Evolutionary conservation across 352 stramenopile genomes (phyloP).

Genomic region (Pythium aquatile): DNA sequence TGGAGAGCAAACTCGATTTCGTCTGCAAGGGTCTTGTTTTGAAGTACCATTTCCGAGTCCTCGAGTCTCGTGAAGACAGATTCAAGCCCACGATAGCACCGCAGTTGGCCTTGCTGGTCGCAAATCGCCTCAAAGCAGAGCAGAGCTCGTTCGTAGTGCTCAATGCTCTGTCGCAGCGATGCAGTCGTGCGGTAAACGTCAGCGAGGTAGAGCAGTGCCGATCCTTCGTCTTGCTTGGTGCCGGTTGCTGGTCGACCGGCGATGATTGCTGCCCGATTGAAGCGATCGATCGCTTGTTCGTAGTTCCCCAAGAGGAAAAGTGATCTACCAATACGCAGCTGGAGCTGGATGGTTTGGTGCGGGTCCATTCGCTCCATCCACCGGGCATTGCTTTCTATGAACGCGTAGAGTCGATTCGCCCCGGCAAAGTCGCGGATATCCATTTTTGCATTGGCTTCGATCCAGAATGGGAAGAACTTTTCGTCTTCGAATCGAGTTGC

Average conservation of each 20-base stretch:
- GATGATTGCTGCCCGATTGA: conserved; percentile 45
- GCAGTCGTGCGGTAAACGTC: conserved; percentile 40
- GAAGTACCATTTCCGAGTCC: conserved; percentile 45
- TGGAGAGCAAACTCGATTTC: conserved; percentile 65
- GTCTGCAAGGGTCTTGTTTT: conserved; percentile 51
- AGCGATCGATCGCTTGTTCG: conserved; percentile 50
- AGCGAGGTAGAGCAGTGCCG: conserved; percentile 31
- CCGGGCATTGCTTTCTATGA: conserved; percentile 35
- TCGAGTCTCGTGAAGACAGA: conserved; percentile 43
- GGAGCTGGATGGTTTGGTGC: conserved; percentile 29
- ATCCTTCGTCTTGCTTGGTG: conserved; percentile 36
- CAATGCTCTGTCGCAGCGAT: conserved; percentile 46
- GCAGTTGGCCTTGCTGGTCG: conserved; percentile 43
- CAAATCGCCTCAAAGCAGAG: conserved; percentile 48
- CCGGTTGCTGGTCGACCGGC: conserved; percentile 27
- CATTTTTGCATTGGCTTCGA: conserved; percentile 64
- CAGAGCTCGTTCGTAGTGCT: conserved; percentile 56
- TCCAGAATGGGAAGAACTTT: conserved; percentile 43
- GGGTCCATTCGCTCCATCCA: conserved; percentile 44
- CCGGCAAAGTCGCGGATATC: conserved; percentile 47
- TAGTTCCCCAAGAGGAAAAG: conserved; percentile 39
- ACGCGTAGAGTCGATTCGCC: conserved; percentile 42
- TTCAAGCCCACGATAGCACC: conserved; percentile 63
- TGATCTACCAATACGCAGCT: conserved; percentile 40
- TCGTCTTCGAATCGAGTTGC: conserved; percentile 18